Conservation (phyloP, 1,284 basidiomycete species). For the Coniferiporia weirii region DNA sequence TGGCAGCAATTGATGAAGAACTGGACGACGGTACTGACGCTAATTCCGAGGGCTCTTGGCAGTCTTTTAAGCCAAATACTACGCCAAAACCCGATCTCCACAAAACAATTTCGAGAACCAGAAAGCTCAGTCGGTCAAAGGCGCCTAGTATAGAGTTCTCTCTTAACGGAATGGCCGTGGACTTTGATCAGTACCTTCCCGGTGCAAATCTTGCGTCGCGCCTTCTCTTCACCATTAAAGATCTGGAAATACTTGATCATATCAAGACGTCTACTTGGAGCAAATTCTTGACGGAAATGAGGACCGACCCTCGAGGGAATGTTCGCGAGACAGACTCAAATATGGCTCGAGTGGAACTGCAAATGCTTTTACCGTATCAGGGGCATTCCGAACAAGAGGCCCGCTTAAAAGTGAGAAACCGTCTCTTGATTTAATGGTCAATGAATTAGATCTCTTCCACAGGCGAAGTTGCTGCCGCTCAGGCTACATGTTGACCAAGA, state of each 20-base stretch:
- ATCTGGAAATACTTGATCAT: conserved; percentile 91
- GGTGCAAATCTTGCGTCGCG: conserved; percentile 58
- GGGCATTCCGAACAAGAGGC: conserved; percentile 71
- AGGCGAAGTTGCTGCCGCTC: conserved; percentile 88
- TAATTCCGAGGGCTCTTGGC: conserved; percentile 79
- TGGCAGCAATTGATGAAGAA: conserved; percentile 90
- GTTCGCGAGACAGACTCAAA: conserved; percentile 84
- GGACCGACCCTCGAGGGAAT: conserved; percentile 78
- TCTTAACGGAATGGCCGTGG: conserved; percentile 59
- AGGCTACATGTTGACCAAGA: conserved; percentile 97
- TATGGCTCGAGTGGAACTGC: conserved; percentile 88
- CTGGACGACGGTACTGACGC: conserved; percentile 66
- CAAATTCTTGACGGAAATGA: conserved; percentile 87
- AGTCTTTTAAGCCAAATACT: conserved; percentile 48
- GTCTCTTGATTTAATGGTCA: background rate
- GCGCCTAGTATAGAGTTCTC: conserved; percentile 82
- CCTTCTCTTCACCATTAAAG: conserved; percentile 58
- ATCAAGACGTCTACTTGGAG: conserved; percentile 99
- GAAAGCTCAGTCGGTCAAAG: conserved; percentile 69
- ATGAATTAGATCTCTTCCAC: background rate
- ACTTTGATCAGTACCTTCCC: conserved; percentile 61
- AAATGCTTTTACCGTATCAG: conserved; percentile 65
- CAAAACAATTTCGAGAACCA: conserved; percentile 36
- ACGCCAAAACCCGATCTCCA: conserved; percentile 34
- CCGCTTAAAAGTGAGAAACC: conserved; percentile 63